Conservation (phyloP, 192 early-diverging fungal genomes). For the Mycoemilia scoparia region DNA sequence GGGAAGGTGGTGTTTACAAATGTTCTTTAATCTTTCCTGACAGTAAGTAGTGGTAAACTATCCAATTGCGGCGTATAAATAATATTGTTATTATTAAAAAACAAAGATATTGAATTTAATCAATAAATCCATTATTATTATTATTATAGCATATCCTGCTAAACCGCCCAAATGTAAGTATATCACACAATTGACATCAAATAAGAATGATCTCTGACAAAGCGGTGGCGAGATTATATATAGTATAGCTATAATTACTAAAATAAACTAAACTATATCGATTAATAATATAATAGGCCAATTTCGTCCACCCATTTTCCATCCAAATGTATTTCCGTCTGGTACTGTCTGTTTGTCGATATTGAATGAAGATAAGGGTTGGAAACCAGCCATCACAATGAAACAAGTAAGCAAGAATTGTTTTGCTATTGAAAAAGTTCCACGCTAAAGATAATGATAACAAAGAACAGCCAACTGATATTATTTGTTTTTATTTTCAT, state of each 20-base stretch:
- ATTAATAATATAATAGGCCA: no score
- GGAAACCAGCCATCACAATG: constrained; percentile 88
- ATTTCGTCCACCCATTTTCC: constrained; percentile 64
- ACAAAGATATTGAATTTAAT: background rate
- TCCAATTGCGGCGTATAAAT: background rate
- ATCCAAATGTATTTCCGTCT: constrained; percentile 93
- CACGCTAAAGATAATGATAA: background rate
- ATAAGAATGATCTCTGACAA: no score
- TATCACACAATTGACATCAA: no score
- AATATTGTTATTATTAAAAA: background rate
- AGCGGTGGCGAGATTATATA: no score
- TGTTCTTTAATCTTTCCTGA: constrained; percentile 67
- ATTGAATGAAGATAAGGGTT: constrained; percentile 84
- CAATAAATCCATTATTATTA: background rate
- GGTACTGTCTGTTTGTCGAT: constrained; percentile 96
- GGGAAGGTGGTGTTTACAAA: constrained; percentile 84
- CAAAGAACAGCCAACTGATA: constrained; percentile 1
- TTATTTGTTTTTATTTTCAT: background rate
- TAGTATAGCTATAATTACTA: no score
- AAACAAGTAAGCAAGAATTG: constrained; percentile 46
- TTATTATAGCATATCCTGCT: constrained; percentile 71
- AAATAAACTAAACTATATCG: no score
- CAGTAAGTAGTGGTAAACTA: constrained; percentile 19
- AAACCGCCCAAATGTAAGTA: constrained; percentile 83
- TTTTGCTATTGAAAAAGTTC: background rate